These are phyloP conservation scores for Cryptosporidium tyzzeri DNA, from an alignment of 169 alveolate species.

Conservation along the genomic window DNA sequence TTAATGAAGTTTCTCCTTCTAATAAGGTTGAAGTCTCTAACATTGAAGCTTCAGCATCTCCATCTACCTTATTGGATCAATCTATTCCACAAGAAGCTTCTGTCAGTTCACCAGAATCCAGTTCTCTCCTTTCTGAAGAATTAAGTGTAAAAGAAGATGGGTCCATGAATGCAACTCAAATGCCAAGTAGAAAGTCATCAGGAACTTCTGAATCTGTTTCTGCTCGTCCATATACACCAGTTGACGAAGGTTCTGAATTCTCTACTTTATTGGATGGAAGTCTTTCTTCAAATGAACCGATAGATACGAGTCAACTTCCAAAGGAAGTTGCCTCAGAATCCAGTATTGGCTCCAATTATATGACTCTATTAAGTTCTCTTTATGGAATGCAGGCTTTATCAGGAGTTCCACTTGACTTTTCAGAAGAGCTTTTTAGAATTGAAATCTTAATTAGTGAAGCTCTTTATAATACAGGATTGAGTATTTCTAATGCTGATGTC, in stretches of 20 bases:
- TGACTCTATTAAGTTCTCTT: conserved; percentile 41
- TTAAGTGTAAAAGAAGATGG: background rate
- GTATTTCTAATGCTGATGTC: conserved; percentile 63
- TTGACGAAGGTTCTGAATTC: conserved; percentile 26
- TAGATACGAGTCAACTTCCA: conserved; percentile 11
- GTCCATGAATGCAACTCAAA: background rate
- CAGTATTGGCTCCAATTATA: conserved; percentile 16
- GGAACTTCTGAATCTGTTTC: background rate
- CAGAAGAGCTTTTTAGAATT: conserved; percentile 41
- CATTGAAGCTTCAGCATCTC: background rate
- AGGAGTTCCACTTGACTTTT: conserved; percentile 40
- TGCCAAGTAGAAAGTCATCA: conserved; percentile 57
- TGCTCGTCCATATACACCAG: conserved; percentile 53
- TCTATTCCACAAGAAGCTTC: conserved; percentile 18
- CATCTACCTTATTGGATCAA: background rate
- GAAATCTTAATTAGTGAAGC: conserved; percentile 54
- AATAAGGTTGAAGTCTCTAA: background rate
- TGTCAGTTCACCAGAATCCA: conserved; percentile 24
- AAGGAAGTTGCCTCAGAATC: background rate
- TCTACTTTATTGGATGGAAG: conserved; percentile 62
- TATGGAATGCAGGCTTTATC: conserved; percentile 60
- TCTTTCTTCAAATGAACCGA: conserved; percentile 7
- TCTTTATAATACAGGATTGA: conserved; percentile 36
- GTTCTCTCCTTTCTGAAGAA: conserved; percentile 23
- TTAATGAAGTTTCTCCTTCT: no score